Base-by-base conservation (phyloP, 345 rosid species). In the Leavenworthia alabamica region DNA sequence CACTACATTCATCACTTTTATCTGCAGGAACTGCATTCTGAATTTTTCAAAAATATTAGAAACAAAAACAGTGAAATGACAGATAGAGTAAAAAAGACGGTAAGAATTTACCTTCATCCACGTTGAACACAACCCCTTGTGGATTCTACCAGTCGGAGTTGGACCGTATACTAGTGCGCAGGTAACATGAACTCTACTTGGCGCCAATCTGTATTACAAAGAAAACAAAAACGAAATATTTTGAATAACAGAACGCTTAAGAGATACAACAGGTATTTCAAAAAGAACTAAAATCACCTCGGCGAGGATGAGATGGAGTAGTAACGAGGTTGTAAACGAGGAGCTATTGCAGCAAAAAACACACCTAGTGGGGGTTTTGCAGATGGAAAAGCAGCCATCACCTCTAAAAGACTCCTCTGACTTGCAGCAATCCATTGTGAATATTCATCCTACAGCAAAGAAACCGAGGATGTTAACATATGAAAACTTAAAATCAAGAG, bases 291-390 rank as follows among this genome's bases (percentile, higher is more conserved):
- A 6, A 68, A 60, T 62, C 11, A 78, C 98, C 88, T 92, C 4
- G 98, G 97, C 12, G 98, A 92, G 51, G 98, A 92, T 50, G 98
- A 89, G 74, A 92, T 92, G 55, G 98, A 92, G 66, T 92, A 86
- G 72, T 79, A 92, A 74, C 98, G 80, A 39, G 97, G 98, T 49
- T 82, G 97, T 70, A 92, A 81, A 42, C 82, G 95, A 10, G 98
- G 89, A 46, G 89, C 91, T 27, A 92, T 71, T 50, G 90, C 86
- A 20, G 97, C 98, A 85, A 92, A 86, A 72, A 92, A 89, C 13
- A 92, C 98, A 61, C 98, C 97, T 52, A 92, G 79, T 14, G 98
- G 86, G 16, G 98, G 82, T 78, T 78, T 89, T 61, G 86, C 94
- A 29, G 98, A 86, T 54, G 94, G 89, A 67, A 92, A 92, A 67